Evolutionary conservation across 768 basidiomycete species (phyloP).

Genomic region (Kwoniella newhampshirensis): DNA sequence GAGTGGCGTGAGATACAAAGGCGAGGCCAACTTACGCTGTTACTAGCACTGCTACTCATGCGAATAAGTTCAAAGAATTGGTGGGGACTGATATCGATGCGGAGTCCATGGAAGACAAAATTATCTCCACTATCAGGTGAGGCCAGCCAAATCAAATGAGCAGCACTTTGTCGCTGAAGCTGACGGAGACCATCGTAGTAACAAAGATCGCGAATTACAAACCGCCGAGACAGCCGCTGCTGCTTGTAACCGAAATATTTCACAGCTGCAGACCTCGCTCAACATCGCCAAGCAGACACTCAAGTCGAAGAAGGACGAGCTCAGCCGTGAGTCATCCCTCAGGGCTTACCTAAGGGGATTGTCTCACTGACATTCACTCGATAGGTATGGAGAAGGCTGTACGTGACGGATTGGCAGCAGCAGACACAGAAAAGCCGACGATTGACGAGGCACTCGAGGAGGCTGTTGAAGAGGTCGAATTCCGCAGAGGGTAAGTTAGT

Average conservation of each 20-base stretch:
- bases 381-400: constrained; percentile 63
- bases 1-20: background rate
- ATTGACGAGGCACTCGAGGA: constrained; percentile 50
- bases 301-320: constrained; percentile 63
- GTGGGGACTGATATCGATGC: constrained; percentile 63
- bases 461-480: constrained; percentile 45
- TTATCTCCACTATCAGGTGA: constrained; percentile 54
- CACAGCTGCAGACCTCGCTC: constrained; percentile 65
- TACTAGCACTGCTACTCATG: constrained; percentile 64
- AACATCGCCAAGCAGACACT: constrained; percentile 64
- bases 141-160: background rate
- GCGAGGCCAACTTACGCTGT: constrained; percentile 6
- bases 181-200: too few species aligned
- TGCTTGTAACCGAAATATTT: constrained; percentile 61
- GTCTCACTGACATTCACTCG: background rate
- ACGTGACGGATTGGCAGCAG: constrained; percentile 40
- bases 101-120: constrained; percentile 72
- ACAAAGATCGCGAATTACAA: constrained; percentile 64
- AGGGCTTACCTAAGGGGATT: background rate
- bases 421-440: constrained; percentile 31
- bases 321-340: constrained; percentile 59
- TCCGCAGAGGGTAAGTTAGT: constrained; percentile 30
- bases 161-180: background rate
- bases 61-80: constrained; percentile 65
- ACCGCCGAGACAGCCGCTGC: constrained; percentile 57